Conservation (phyloP, 306 rosid species). For the Castanopsis chinensis region DNA sequence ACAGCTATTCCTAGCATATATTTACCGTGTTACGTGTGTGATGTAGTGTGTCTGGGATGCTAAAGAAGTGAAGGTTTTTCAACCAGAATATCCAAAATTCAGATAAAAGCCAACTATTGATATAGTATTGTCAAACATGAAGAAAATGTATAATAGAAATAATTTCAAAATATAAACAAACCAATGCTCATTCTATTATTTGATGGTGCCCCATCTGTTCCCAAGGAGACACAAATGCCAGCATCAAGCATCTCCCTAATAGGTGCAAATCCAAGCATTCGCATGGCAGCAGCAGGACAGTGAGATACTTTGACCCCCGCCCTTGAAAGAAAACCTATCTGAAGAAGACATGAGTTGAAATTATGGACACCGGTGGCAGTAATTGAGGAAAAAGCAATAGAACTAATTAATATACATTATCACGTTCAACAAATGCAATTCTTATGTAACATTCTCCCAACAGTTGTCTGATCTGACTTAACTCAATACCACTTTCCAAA, state of each 20-base stretch:
- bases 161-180: slow-evolving; percentile 36
- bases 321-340: slow-evolving; percentile 72
- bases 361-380: neutral
- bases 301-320: slow-evolving; percentile 84
- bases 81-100: neutral
- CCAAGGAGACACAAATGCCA: slow-evolving; percentile 79
- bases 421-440: neutral
- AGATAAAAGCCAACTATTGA: slow-evolving; percentile 8
- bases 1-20: neutral
- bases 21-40: neutral
- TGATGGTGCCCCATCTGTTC: slow-evolving; percentile 94
- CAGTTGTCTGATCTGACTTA: neutral
- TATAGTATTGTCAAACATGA: neutral
- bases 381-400: neutral
- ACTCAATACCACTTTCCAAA: neutral
- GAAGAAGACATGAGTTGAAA: slow-evolving; percentile 18
- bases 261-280: slow-evolving; percentile 96
- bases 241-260: slow-evolving; percentile 86
- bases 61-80: neutral
- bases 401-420: neutral
- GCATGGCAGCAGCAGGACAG: slow-evolving; percentile 89
- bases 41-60: neutral
- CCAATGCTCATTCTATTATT: slow-evolving; percentile 93
- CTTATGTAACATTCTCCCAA: neutral
- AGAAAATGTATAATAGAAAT: neutral